Percentiles rank a stretch among this genome's conserved stretches.
Evolutionary conservation across 2,329 filamentous ascomycete species (phyloP).

Genomic region (Hortaea werneckii): DNA sequence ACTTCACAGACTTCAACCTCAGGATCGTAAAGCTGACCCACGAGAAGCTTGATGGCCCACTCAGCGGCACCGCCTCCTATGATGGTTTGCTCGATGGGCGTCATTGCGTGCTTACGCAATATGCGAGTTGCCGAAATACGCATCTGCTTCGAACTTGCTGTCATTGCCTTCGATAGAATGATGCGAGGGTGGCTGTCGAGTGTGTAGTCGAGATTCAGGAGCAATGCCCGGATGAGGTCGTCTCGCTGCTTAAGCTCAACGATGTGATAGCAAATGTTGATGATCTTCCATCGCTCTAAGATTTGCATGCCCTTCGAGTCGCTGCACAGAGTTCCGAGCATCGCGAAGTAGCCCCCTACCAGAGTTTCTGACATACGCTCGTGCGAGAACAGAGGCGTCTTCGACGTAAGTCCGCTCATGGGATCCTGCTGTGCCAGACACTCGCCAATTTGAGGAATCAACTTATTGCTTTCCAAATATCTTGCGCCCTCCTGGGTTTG

Average conservation of each 20-base stretch:
- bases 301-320: conserved; percentile 76
- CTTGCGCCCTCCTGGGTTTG: conserved; percentile 75
- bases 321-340: conserved; percentile 77
- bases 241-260: conserved; percentile 83
- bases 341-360: conserved; percentile 85
- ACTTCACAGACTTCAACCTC: conserved; percentile 95
- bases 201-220: conserved; percentile 87
- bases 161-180: conserved; percentile 86
- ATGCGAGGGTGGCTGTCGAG: conserved; percentile 78
- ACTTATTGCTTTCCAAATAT: conserved; percentile 83
- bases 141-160: conserved; percentile 80
- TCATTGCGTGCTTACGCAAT: conserved; percentile 73
- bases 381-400: conserved; percentile 78
- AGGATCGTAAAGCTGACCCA: conserved; percentile 96
- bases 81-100: conserved; percentile 34
- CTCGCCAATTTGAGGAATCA: conserved; percentile 87
- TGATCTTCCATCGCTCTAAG: conserved; percentile 92
- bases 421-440: conserved; percentile 92
- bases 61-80: conserved; percentile 59
- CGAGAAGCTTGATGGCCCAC: conserved; percentile 93
- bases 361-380: conserved; percentile 78
- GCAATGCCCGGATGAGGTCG: conserved; percentile 77
- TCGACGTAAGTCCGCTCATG: conserved; percentile 62
- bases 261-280: conserved; percentile 99
- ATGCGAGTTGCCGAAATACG: conserved; percentile 82